Conservation (phyloP, 257 asterid genomes). For the Ilex aquifolium region DNA sequence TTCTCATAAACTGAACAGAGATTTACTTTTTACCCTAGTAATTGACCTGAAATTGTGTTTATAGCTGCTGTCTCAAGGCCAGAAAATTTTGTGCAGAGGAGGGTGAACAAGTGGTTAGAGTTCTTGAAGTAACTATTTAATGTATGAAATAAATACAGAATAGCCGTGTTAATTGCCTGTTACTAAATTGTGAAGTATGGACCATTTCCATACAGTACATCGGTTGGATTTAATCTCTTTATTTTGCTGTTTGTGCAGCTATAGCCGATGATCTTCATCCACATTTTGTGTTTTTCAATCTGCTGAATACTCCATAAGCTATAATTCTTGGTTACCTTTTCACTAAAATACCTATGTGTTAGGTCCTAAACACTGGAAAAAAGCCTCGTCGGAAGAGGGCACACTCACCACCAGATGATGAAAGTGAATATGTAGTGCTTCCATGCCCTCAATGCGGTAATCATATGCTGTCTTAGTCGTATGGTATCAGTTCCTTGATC, state of each 20-base stretch:
- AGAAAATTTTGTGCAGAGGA: no score
- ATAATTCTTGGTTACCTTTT: background rate
- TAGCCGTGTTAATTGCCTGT: no score
- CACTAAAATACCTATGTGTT: background rate
- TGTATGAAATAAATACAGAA: no score
- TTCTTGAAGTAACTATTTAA: no score
- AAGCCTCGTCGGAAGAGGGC: slow-evolving; percentile 54
- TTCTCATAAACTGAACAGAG: no score
- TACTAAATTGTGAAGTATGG: background rate
- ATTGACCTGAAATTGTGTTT: no score
- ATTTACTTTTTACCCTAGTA: no score
- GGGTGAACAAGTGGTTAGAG: no score
- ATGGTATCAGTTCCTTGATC: slow-evolving; percentile 10
- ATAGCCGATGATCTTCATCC: background rate
- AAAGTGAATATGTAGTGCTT: slow-evolving; percentile 29
- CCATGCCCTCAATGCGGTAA: slow-evolving; percentile 92
- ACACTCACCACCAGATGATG: slow-evolving; percentile 43
- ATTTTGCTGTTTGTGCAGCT: no score
- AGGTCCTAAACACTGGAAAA: slow-evolving; percentile 61
- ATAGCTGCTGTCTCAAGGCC: no score
- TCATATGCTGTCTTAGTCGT: slow-evolving; percentile 13
- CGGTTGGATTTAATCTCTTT: no score
- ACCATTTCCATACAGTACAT: no score
- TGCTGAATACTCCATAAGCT: background rate
- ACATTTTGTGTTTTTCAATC: background rate